Base-by-base conservation (phyloP, 176 grass and related monocot genomes). In the Cymbopogon citratus region DNA sequence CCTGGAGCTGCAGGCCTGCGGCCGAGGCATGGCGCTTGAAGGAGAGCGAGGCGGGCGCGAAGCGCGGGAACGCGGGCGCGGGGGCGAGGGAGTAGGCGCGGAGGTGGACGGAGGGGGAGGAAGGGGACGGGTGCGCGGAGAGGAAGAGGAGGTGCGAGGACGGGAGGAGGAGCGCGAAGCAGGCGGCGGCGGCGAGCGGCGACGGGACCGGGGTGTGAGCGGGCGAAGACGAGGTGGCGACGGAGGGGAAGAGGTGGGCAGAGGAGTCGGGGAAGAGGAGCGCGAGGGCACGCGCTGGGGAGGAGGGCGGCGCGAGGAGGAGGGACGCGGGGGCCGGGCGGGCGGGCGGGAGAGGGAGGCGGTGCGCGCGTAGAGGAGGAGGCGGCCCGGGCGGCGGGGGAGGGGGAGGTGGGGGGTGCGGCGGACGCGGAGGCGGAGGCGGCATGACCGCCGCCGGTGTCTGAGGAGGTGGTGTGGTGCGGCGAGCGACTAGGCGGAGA, bases 121-220 rank as follows among this genome's bases (percentile, higher is more conserved):
- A 28, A n/a, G 87, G 89, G 73, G 80, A 82, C 15, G 91, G 90
- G 67, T 89, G 78, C 57, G 80, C 92, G 56, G 87, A 83, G 68
- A 86, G 84, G 89, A 86, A 77, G 71, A 90, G 34, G 66, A 75
- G 77, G 74, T 66, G 84, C 52, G 92, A 85, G 66, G 84, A 87
- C 16, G 91, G 86, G 38, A 89, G 90, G 45, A 73, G 71, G 72
- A 80, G 90, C 33, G 56, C 83, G 61, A 87, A 87, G 85, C 62
- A 88, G 80, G 85, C 86, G 27, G 91, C 90, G 68, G 84, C 90
- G 27, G 85, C 85, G 65, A 89, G 92, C 56, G 88, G 87, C 73
- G 89, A 66, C 2, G 89, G 89, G 48, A 90, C 87, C 27, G 84
- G 35, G 38, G 79, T 85, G 78, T 84, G 79, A 7, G 84, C 54